Percentiles rank a stretch among this genome's conserved stretches.
phyloP scores from a whole-genome alignment of 2,329 filamentous ascomycete species.

The Apiospora arundinis region DNA sequence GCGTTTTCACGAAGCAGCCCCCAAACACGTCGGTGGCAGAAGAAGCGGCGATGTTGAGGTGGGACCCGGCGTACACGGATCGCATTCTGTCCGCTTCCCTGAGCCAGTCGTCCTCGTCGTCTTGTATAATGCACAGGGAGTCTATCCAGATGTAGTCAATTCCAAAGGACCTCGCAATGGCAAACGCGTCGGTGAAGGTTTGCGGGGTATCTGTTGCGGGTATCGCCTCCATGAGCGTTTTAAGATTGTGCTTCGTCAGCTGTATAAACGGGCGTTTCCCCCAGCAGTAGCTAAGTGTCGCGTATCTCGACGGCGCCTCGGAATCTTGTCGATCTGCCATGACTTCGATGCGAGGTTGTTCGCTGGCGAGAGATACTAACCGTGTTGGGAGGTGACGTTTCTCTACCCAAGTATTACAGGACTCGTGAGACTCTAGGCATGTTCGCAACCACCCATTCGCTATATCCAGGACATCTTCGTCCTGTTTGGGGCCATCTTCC shows the following conservation, averaged over 20 bases:
- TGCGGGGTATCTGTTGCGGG: not conserved
- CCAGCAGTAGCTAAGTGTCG: not conserved
- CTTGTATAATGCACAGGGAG: conserved; percentile 15
- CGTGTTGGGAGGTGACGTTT: not conserved
- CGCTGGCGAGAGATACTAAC: not conserved
- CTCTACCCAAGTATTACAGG: not conserved
- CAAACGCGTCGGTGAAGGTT: not conserved
- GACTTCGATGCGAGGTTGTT: not conserved
- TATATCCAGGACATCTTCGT: not conserved
- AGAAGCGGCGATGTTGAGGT: not conserved
- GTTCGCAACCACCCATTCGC: not conserved
- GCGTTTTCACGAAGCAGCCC: conserved; percentile 12
- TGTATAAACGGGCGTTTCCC: not conserved
- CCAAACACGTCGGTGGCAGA: not conserved
- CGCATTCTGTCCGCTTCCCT: not conserved
- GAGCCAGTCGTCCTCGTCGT: conserved; percentile 3
- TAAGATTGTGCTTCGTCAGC: not conserved
- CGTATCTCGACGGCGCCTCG: not conserved
- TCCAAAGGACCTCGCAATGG: not conserved
- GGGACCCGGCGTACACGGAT: not conserved
- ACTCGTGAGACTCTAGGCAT: not conserved
- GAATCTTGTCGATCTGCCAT: not conserved
- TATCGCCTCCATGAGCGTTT: not conserved
- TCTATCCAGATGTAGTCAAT: conserved; percentile 5
- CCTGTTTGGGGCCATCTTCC: not conserved